Evolutionary conservation across 306 rosid genomes (phyloP).

Genomic region (Mimosa bimucronata): DNA sequence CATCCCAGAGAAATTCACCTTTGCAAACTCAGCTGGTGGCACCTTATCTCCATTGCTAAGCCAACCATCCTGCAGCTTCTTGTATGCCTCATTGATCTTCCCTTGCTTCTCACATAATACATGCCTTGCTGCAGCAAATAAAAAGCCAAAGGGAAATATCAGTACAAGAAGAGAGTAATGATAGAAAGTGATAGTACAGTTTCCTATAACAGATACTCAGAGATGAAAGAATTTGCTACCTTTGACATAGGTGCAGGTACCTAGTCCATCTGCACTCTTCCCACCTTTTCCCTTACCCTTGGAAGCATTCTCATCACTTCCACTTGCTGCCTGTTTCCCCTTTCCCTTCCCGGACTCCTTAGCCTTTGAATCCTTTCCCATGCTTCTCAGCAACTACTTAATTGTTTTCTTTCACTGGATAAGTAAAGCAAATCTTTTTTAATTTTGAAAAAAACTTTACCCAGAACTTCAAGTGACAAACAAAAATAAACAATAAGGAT

Average conservation of each 20-base stretch:
- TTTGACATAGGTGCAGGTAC: constrained; percentile 97
- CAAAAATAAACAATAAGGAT: not conserved
- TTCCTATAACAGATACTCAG: not conserved
- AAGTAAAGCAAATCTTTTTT: constrained; percentile 17
- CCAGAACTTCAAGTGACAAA: constrained; percentile 14
- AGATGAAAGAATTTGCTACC: constrained; percentile 44
- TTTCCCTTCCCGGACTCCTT: constrained; percentile 86
- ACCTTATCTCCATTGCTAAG: constrained; percentile 90
- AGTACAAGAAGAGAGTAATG: not conserved
- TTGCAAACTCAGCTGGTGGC: constrained; percentile 94
- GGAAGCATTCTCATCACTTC: constrained; percentile 70
- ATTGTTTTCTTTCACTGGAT: constrained; percentile 12
- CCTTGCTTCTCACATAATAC: constrained; percentile 94
- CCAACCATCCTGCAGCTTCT: constrained; percentile 98
- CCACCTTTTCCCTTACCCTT: constrained; percentile 91
- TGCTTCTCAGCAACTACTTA: constrained; percentile 41
- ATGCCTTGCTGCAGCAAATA: constrained; percentile 72
- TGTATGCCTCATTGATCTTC: constrained; percentile 92
- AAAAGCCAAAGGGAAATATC: constrained; percentile 19
- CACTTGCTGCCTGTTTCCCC: constrained; percentile 78
- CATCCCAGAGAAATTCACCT: constrained; percentile 51
- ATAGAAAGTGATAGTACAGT: constrained; percentile 3
- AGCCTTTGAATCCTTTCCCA: constrained; percentile 86
- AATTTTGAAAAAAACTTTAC: constrained; percentile 12
- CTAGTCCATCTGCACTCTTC: constrained; percentile 83